Evolutionary conservation across 2,329 filamentous ascomycete species (phyloP).

Genomic region (Cladophialophora bantiana): DNA sequence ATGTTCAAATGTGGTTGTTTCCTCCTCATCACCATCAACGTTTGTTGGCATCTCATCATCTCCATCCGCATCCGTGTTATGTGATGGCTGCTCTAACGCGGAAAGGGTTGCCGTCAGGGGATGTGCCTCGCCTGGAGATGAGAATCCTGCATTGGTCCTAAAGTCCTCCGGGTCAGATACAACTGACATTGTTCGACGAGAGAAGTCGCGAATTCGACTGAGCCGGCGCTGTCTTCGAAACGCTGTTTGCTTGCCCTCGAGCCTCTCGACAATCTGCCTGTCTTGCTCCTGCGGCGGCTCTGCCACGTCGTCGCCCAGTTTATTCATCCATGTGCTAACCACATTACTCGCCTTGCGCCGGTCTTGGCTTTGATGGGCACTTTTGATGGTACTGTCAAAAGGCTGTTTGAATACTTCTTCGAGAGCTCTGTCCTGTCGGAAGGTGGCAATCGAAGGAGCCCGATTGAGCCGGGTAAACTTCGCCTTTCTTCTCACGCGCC

Average conservation of each 20-base stretch:
- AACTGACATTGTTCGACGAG: slow-evolving; percentile 60
- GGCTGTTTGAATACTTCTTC: slow-evolving; percentile 87
- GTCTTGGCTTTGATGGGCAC: slow-evolving; percentile 67
- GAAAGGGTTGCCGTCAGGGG: slow-evolving; percentile 52
- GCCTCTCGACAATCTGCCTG: slow-evolving; percentile 62
- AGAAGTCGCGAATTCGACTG: slow-evolving; percentile 52
- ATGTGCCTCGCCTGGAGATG: slow-evolving; percentile 49
- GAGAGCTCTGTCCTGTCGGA: slow-evolving; percentile 85
- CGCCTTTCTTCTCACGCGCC: slow-evolving; percentile 58
- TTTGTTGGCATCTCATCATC: slow-evolving; percentile 90
- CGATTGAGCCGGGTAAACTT: slow-evolving; percentile 70
- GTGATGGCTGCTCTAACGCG: slow-evolving; percentile 45
- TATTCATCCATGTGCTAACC: slow-evolving; percentile 90
- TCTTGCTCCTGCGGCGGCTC: slow-evolving; percentile 68
- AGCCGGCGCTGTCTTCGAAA: slow-evolving; percentile 54
- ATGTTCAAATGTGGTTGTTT: slow-evolving; percentile 33
- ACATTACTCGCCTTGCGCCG: slow-evolving; percentile 78
- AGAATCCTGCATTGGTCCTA: slow-evolving; percentile 42
- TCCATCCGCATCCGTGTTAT: slow-evolving; percentile 81
- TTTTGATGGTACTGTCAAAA: slow-evolving; percentile 68
- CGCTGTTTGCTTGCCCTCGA: slow-evolving; percentile 62
- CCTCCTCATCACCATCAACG: slow-evolving; percentile 69
- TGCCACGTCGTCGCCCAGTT: slow-evolving; percentile 61
- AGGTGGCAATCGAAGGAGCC: slow-evolving; percentile 86
- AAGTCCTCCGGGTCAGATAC: slow-evolving; percentile 65